These are phyloP conservation scores for Amanita molliuscula DNA, from an alignment of 768 basidiomycete genomes.

Conservation along the genomic window DNA sequence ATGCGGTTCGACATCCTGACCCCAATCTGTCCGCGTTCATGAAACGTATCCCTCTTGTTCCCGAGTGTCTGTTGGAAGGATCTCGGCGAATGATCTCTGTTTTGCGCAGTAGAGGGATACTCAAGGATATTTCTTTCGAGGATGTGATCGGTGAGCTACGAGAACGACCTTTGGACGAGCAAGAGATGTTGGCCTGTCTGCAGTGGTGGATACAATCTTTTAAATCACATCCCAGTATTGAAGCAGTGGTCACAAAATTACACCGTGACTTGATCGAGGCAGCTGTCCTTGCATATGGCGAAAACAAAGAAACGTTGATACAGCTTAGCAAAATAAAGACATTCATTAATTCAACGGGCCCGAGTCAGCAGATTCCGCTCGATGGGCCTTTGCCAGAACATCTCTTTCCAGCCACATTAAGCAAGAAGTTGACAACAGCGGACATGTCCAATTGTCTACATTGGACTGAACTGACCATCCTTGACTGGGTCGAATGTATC, in stretches of 20 bases:
- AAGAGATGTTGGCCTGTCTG: constrained; percentile 74
- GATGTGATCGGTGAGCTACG: constrained; percentile 79
- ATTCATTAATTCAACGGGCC: constrained; percentile 56
- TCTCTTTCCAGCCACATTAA: constrained; percentile 58
- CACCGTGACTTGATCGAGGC: constrained; percentile 61
- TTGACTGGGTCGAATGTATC: constrained; percentile 69
- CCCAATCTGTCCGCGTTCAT: constrained; percentile 64
- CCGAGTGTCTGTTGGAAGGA: constrained; percentile 43
- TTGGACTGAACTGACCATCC: constrained; percentile 69
- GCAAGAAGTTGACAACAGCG: constrained; percentile 44
- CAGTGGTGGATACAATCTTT: constrained; percentile 69
- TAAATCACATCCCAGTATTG: constrained; percentile 21
- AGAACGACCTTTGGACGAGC: constrained; percentile 53
- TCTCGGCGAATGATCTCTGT: constrained; percentile 51
- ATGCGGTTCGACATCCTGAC: constrained; percentile 67
- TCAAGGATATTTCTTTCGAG: constrained; percentile 65
- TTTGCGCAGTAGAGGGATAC: constrained; percentile 50
- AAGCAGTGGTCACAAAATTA: constrained; percentile 29
- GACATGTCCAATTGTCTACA: constrained; percentile 48
- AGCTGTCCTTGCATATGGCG: constrained; percentile 44
- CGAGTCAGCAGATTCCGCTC: constrained; percentile 45
- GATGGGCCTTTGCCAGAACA: constrained; percentile 71
- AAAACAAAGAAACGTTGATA: constrained; percentile 42
- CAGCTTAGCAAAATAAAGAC: constrained; percentile 61
- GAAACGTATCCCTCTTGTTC: constrained; percentile 65